Conservation (phyloP, 306 rosid genomes). For the Dalbergia oliveri region DNA sequence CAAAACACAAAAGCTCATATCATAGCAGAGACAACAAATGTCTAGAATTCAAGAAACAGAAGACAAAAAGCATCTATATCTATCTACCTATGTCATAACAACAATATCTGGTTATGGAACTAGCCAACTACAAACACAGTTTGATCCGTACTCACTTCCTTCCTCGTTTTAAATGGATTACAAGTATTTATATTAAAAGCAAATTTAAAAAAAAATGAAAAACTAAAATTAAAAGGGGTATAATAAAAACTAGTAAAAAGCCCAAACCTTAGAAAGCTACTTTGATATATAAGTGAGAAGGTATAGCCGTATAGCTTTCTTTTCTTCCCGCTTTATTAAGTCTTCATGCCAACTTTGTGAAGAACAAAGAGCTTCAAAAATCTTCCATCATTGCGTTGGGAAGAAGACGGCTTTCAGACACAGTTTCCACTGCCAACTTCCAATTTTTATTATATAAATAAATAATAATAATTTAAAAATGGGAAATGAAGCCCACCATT, state of each 20-base stretch:
- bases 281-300: conserved; percentile 46
- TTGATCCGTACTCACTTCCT: conserved; percentile 39
- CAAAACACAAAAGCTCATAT: not conserved
- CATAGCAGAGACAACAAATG: not conserved
- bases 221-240: not conserved
- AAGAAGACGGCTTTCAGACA: conserved; percentile 65
- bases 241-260: not conserved
- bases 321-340: conserved; percentile 64
- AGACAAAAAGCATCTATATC: conserved; percentile 36
- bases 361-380: conserved; percentile 35
- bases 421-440: conserved; percentile 45
- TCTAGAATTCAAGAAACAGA: conserved; percentile 20
- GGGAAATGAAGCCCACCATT: conserved; percentile 25
- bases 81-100: conserved; percentile 42
- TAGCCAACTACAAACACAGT: conserved; percentile 2
- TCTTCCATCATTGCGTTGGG: conserved; percentile 54
- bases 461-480: not conserved
- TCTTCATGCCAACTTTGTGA: conserved; percentile 27
- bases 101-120: conserved; percentile 1
- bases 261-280: conserved; percentile 52
- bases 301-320: not conserved
- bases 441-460: conserved; percentile 44
- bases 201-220: not conserved
- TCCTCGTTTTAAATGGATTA: conserved; percentile 46
- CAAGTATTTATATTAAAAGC: not conserved